Conservation (phyloP, 1,284 basidiomycete species). For the Xerocomus nothofagi region DNA sequence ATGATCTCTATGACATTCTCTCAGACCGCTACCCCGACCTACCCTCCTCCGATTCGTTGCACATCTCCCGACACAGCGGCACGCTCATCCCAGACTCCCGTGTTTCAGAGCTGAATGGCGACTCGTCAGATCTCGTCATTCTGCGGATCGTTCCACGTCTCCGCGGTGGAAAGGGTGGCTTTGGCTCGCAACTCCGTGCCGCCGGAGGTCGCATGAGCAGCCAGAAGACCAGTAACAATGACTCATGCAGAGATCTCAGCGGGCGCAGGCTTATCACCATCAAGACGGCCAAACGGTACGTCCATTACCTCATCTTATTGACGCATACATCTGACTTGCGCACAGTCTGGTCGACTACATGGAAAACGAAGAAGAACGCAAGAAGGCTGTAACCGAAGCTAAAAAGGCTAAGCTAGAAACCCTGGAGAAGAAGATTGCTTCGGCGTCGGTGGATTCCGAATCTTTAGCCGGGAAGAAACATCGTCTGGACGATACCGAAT, state of each 20-base stretch:
- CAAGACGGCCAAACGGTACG: conserved; percentile 92
- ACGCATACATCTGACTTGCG: conserved; percentile 8
- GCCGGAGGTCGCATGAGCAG: conserved; percentile 97
- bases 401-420: conserved; percentile 85
- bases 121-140: conserved; percentile 48
- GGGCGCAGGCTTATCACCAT: conserved; percentile 90
- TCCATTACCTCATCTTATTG: neutral
- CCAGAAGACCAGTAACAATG: conserved; percentile 93
- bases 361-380: conserved; percentile 80
- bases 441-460: conserved; percentile 52
- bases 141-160: conserved; percentile 71
- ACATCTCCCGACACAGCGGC: conserved; percentile 56
- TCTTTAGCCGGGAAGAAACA: conserved; percentile 75
- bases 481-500: conserved; percentile 90
- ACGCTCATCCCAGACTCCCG: conserved; percentile 40
- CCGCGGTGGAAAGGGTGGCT: conserved; percentile 94
- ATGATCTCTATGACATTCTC: conserved; percentile 53
- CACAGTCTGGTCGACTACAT: conserved; percentile 86
- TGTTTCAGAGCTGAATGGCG: conserved; percentile 46
- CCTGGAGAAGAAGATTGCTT: conserved; percentile 77
- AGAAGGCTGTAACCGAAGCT: conserved; percentile 77
- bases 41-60: conserved; percentile 49
- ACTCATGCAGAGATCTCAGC: conserved; percentile 91
- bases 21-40: conserved; percentile 57
- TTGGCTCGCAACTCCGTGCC: conserved; percentile 93